Percentiles rank a stretch among this genome's conserved stretches.
These are phyloP conservation scores for Eucalyptus marginata DNA, from an alignment of 345 rosid genomes.

Conservation along the genomic window DNA sequence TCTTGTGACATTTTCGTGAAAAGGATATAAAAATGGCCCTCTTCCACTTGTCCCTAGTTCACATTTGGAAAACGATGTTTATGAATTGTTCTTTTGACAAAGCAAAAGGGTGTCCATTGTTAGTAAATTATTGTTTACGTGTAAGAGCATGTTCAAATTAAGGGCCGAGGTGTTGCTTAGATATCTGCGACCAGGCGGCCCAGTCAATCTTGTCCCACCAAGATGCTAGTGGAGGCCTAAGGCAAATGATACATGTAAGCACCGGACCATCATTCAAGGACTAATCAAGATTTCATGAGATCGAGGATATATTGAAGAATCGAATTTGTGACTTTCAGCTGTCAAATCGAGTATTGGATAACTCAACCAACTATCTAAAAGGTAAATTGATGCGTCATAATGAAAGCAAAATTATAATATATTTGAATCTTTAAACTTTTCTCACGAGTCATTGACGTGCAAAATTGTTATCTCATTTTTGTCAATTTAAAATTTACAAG, in stretches of 20 bases:
- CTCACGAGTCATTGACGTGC: neutral
- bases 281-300: neutral
- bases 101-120: neutral
- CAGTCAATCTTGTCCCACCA: neutral
- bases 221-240: neutral
- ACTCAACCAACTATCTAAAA: rapidly evolving
- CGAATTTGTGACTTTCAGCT: neutral
- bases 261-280: neutral
- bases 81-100: neutral
- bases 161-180: neutral
- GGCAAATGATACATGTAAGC: neutral
- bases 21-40: neutral
- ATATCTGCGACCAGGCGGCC: neutral
- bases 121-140: neutral
- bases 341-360: neutral
- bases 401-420: neutral
- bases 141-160: neutral
- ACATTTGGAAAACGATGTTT: neutral
- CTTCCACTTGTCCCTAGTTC: neutral
- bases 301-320: neutral
- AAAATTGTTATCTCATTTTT: neutral
- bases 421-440: neutral
- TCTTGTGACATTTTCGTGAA: neutral
- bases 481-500: neutral
- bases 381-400: neutral